phyloP scores from a whole-genome alignment of 2,329 filamentous ascomycete genomes.

The Penicillium thymicola region DNA sequence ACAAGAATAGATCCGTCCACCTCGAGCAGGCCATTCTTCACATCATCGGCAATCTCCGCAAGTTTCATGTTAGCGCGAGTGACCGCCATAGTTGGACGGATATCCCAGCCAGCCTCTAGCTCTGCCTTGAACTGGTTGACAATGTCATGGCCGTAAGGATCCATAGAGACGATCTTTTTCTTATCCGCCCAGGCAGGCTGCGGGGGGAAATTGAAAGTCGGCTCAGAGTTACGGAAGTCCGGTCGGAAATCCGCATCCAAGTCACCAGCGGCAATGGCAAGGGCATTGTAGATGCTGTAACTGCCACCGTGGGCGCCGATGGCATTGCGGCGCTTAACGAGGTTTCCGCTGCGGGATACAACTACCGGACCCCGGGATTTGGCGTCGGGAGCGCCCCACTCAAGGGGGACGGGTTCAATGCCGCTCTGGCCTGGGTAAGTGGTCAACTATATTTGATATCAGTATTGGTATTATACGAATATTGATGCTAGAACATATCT shows the following conservation, averaged over 20 bases:
- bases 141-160: constrained; percentile 84
- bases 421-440: constrained; percentile 94
- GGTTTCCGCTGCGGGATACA: constrained; percentile 53
- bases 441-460: constrained; percentile 47
- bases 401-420: constrained; percentile 83
- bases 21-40: constrained; percentile 70
- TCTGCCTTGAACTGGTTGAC: constrained; percentile 75
- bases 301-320: constrained; percentile 79
- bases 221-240: constrained; percentile 81
- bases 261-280: constrained; percentile 88
- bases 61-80: constrained; percentile 94
- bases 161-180: constrained; percentile 97
- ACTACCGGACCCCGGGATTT: constrained; percentile 78
- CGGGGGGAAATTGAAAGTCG: constrained; percentile 82
- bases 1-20: constrained; percentile 87
- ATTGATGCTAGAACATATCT: neutral
- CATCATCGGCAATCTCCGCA: constrained; percentile 89
- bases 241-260: constrained; percentile 77
- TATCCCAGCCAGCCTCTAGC: constrained; percentile 68
- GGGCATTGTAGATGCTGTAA: constrained; percentile 92
- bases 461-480: constrained; percentile 8
- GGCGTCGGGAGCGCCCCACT: constrained; percentile 80
- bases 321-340: constrained; percentile 45
- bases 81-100: constrained; percentile 85
- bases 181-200: constrained; percentile 85